Base-by-base conservation (phyloP, 345 rosid genomes). In the Odontarrhena argentea region DNA sequence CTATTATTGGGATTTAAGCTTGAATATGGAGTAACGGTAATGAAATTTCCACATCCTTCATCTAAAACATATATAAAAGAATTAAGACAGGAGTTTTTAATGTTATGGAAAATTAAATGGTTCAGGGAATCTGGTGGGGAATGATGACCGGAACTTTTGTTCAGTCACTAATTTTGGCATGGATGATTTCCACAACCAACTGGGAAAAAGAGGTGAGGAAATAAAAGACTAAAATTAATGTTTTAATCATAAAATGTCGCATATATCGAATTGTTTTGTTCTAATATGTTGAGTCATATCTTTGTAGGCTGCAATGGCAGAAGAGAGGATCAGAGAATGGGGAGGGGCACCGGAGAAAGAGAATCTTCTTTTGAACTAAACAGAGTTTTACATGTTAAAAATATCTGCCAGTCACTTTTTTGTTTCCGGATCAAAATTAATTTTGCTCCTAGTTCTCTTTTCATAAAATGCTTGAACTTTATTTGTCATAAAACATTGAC, bases 81-180 rank as follows among this genome's bases (percentile, higher is more conserved):
- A 24, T 3, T 18, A 18, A 18, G 0, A 49, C 3, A 1, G 0
- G 12, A 13, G 22, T 53, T 60, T 60, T 47, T 72, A 0, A 55
- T 28, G 40, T 26, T 48, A 0, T 18, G 28, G 11, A 62, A 18
- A 46, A 47, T 6, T 47, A 11, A 4, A 7, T 36, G 7, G 11
- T 40, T 61, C 12, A 87, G 92, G 98, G 91, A 2, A 81, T 89
- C 2, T 92, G 91, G 95, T 85, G 85, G 22, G 95, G 96, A 15
- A 87, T 92, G 98, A 70, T 87, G 51, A 86, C 81, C 1, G 95
- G 91, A n/a, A 85, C 91, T 55, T 26, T 61, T 10, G 63, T 83
- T 50, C 92, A 87, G 54, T 84, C 96, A 0, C 9, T 81, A 35
- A 68, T 87, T 1, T 67, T 92, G 76, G 80, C 77, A 38, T 62